phyloP scores from a whole-genome alignment of 73 alveolate species.

The Diophrys sp. region DNA sequence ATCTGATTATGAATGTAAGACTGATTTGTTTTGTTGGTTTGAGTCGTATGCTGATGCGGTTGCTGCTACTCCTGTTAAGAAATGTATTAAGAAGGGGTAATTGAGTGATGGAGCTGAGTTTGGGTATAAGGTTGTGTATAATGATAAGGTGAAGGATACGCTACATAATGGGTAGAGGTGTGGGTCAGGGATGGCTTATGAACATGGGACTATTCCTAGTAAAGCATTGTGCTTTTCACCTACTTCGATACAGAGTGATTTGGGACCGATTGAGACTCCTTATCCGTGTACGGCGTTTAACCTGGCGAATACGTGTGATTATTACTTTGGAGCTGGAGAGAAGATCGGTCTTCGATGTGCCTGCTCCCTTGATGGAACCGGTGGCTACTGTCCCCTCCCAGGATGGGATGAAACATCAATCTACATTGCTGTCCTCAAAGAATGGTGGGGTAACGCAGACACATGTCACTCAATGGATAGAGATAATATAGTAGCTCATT shows the following conservation, averaged over 20 bases:
- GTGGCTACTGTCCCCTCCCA: constrained; percentile 23
- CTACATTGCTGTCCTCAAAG: background rate
- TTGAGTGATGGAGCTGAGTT: constrained; percentile 8
- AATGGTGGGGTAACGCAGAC: background rate
- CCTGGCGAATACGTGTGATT: constrained; percentile 9
- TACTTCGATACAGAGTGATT: background rate
- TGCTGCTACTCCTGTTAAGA: constrained; percentile 3
- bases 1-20: constrained; percentile 24
- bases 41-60: constrained; percentile 6
- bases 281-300: constrained; percentile 18
- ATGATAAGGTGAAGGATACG: background rate
- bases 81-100: constrained; percentile 7
- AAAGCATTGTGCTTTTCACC: constrained; percentile 14
- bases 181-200: constrained; percentile 11
- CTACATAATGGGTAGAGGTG: background rate
- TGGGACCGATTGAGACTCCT: constrained; percentile 9
- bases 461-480: constrained; percentile 24
- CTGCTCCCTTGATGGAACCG: constrained; percentile 19
- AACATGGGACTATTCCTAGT: constrained; percentile 1
- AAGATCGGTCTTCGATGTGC: background rate
- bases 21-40: constrained; percentile 15
- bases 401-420: constrained; percentile 1
- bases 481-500: background rate
- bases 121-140: constrained; percentile 3
- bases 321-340: background rate